These are phyloP conservation scores for Dryadomyces quercus-mongolicae DNA, from an alignment of 2,329 filamentous ascomycete genomes.

Conservation along the genomic window DNA sequence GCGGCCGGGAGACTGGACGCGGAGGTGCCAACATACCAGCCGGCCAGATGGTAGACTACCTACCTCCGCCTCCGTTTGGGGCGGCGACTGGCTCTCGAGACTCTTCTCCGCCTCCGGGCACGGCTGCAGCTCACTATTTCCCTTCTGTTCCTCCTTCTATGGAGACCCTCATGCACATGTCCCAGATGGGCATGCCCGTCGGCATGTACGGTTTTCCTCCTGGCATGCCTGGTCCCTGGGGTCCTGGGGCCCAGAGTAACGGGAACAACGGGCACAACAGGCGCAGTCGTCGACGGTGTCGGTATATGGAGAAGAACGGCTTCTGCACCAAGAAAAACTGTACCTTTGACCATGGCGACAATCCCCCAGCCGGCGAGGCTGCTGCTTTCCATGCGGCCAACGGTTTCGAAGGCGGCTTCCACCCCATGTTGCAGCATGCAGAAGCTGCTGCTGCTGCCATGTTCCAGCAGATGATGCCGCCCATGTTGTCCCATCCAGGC, in stretches of 20 bases:
- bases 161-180: slow-evolving; percentile 49
- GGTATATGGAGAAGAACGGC: slow-evolving; percentile 61
- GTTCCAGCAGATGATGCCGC: neutral
- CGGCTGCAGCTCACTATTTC: neutral
- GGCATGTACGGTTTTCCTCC: slow-evolving; percentile 13
- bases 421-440: neutral
- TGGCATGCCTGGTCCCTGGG: neutral
- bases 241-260: neutral
- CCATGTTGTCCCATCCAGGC: neutral
- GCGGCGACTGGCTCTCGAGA: neutral
- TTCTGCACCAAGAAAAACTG: slow-evolving; percentile 60
- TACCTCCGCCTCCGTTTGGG: neutral
- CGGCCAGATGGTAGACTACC: neutral
- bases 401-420: neutral
- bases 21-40: neutral
- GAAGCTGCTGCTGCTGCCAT: neutral
- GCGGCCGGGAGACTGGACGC: slow-evolving; percentile 17
- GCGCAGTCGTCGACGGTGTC: slow-evolving; percentile 36
- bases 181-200: slow-evolving; percentile 35
- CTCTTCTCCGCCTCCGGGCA: too few species aligned
- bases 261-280: slow-evolving; percentile 13
- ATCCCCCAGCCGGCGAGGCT: neutral
- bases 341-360: slow-evolving; percentile 54
- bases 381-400: neutral
- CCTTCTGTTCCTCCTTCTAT: slow-evolving; percentile 26